Conservation (phyloP, 2,329 filamentous ascomycete species). For the Lojkania enalia region DNA sequence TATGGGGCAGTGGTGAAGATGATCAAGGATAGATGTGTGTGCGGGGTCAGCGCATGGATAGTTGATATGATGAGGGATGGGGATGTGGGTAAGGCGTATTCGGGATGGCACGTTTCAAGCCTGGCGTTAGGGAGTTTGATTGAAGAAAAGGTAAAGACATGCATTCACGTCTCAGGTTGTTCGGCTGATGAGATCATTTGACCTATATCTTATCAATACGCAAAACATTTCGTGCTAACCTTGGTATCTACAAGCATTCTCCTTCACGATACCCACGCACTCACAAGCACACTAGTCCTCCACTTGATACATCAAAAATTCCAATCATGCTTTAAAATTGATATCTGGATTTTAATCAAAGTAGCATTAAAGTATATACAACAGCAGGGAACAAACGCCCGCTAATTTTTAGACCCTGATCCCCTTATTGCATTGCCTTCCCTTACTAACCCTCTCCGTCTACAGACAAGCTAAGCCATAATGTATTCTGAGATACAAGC, state of each 20-base stretch:
- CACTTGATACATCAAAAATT: not conserved
- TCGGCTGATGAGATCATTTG: no score
- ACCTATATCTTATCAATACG: no score
- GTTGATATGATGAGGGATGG: not conserved
- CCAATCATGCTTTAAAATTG: not conserved
- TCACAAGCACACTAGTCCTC: no score
- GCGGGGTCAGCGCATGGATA: not conserved
- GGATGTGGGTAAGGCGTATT: not conserved
- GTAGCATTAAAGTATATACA: constrained; percentile 36
- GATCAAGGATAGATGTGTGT: not conserved
- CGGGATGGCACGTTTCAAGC: constrained; percentile 5
- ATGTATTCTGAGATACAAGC: no score
- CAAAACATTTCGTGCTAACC: no score
- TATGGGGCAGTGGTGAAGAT: not conserved
- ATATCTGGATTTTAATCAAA: constrained; percentile 14
- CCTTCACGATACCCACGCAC: no score
- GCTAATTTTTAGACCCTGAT: constrained; percentile 16
- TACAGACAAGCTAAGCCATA: constrained; percentile 13
- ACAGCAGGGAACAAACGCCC: constrained; percentile 12
- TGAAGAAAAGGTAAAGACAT: no score
- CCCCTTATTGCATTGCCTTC: not conserved
- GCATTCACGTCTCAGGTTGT: no score
- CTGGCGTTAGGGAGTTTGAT: constrained; percentile 17
- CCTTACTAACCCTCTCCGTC: constrained; percentile 4
- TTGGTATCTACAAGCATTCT: no score